Evolutionary conservation across 495 filamentous ascomycete species (phyloP).

Genomic region (Penicillium egyptiacum): DNA sequence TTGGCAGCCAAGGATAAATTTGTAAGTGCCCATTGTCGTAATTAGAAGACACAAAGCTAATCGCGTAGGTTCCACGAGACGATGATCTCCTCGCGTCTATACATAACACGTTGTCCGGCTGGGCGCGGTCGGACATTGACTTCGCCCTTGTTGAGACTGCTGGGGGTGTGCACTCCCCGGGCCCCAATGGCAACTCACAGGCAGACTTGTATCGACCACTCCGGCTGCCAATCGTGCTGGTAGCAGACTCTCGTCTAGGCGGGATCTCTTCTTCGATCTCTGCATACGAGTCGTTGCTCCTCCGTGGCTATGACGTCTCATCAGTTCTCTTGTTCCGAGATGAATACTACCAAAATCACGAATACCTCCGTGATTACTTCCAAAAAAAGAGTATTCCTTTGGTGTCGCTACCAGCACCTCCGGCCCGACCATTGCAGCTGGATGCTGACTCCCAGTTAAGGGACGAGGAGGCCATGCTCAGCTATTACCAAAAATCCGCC

Average conservation of each 20-base stretch:
- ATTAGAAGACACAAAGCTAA: constrained; percentile 6
- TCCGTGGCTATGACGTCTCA: constrained; percentile 73
- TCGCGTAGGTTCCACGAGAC: constrained; percentile 44
- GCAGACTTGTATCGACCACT: constrained; percentile 72
- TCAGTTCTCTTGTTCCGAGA: constrained; percentile 63
- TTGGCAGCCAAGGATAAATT: constrained; percentile 55
- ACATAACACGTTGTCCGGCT: constrained; percentile 44
- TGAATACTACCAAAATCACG: constrained; percentile 60
- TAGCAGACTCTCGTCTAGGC: constrained; percentile 69
- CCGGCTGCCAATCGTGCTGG: constrained; percentile 66
- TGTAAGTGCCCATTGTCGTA: constrained; percentile 15
- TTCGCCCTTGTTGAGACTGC: constrained; percentile 71
- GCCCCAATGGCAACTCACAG: constrained; percentile 70
- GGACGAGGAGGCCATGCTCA: constrained; percentile 55
- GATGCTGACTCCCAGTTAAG: constrained; percentile 34
- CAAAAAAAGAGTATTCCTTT: constrained; percentile 54
- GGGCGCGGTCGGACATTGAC: constrained; percentile 36
- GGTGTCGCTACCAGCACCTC: constrained; percentile 54
- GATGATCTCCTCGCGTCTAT: constrained; percentile 48
- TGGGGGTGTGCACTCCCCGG: constrained; percentile 72
- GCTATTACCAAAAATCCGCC: constrained; percentile 54
- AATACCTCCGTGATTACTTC: constrained; percentile 65
- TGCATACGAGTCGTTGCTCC: constrained; percentile 68
- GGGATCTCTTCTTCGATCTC: constrained; percentile 75
- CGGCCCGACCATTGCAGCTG: constrained; percentile 31